Evolutionary conservation across 106 monocot species (phyloP).

Genomic region (Acanthochlamys bracteata): DNA sequence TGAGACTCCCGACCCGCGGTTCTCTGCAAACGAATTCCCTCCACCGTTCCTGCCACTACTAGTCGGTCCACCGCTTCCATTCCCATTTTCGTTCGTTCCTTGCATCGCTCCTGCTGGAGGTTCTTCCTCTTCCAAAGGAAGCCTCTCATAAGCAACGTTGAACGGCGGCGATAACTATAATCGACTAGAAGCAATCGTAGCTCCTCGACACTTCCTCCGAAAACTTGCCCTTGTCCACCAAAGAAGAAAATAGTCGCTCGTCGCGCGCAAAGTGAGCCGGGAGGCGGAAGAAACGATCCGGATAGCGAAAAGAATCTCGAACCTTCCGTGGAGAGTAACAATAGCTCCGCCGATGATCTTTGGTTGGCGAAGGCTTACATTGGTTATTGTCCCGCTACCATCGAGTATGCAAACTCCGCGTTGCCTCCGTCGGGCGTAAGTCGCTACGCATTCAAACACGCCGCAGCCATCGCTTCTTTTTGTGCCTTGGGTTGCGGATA

Average conservation of each 20-base stretch:
- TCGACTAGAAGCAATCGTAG: slow-evolving; percentile 21
- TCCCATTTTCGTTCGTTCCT: not conserved
- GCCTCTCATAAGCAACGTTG: slow-evolving; percentile 35
- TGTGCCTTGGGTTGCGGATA: too few relatives aligned
- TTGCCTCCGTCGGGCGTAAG: slow-evolving; percentile 31
- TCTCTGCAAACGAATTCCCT: too few relatives aligned
- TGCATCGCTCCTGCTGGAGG: slow-evolving; percentile 5
- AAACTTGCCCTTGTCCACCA: slow-evolving; percentile 35
- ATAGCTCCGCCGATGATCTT: slow-evolving; percentile 13
- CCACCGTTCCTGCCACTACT: not conserved
- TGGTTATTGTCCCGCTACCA: slow-evolving; percentile 30
- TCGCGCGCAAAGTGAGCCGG: slow-evolving; percentile 24
- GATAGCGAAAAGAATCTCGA: slow-evolving; percentile 36
- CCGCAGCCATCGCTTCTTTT: slow-evolving; percentile 30
- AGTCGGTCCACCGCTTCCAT: too few relatives aligned
- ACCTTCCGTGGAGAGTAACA: too few relatives aligned
- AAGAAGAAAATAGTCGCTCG: slow-evolving; percentile 25
- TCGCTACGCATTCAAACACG: slow-evolving; percentile 33
- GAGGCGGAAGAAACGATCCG: slow-evolving; percentile 30
- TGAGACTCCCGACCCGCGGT: too few relatives aligned
- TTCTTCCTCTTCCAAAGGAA: slow-evolving; percentile 30
- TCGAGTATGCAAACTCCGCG: slow-evolving; percentile 29
- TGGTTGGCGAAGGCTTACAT: slow-evolving; percentile 33
- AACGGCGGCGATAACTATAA: slow-evolving; percentile 21
- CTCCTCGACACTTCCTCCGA: slow-evolving; percentile 27